A percentile compares a stretch with the other conserved stretches of the same genome.
phyloP scores from a whole-genome alignment of 805 yeast genomes.

The Saccharomyces paradoxus region DNA sequence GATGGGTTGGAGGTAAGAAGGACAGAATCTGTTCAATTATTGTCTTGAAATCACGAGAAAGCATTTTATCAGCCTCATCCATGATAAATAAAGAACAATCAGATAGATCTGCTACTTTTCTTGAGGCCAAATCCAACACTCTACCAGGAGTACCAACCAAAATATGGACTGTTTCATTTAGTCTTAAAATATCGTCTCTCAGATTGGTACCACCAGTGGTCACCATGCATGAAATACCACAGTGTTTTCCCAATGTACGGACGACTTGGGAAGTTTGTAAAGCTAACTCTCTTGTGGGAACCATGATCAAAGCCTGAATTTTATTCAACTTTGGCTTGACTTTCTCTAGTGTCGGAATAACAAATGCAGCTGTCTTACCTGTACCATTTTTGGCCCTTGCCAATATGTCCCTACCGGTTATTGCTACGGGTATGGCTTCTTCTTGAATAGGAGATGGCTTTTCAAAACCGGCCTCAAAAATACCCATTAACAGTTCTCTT shows the following conservation, averaged over 20 bases:
- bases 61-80: conserved; percentile 99
- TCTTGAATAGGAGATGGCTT: conserved; percentile 97
- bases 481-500: conserved; percentile 94
- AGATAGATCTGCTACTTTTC: conserved; percentile 78
- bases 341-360: conserved; percentile 85
- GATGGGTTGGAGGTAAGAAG: conserved; percentile 72
- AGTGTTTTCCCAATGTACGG: conserved; percentile 87
- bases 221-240: conserved; percentile 90
- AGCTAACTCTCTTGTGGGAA: conserved; percentile 97
- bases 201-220: conserved; percentile 96
- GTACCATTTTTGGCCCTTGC: conserved; percentile 99
- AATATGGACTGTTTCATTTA: conserved; percentile 87
- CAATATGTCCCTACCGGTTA: conserved; percentile 89
- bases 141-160: conserved; percentile 98
- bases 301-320: conserved; percentile 86
- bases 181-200: conserved; percentile 88
- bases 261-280: conserved; percentile 96
- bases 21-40: conserved; percentile 79
- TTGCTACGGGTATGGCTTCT: conserved; percentile 91
- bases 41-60: conserved; percentile 79
- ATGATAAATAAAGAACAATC: conserved; percentile 83
- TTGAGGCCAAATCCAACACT: conserved; percentile 85
- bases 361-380: conserved; percentile 96
- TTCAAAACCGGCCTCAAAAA: conserved; percentile 97
- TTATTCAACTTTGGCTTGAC: conserved; percentile 75